These are phyloP conservation scores for Trifolium subterraneum DNA, from an alignment of 306 rosid genomes.

Conservation along the genomic window DNA sequence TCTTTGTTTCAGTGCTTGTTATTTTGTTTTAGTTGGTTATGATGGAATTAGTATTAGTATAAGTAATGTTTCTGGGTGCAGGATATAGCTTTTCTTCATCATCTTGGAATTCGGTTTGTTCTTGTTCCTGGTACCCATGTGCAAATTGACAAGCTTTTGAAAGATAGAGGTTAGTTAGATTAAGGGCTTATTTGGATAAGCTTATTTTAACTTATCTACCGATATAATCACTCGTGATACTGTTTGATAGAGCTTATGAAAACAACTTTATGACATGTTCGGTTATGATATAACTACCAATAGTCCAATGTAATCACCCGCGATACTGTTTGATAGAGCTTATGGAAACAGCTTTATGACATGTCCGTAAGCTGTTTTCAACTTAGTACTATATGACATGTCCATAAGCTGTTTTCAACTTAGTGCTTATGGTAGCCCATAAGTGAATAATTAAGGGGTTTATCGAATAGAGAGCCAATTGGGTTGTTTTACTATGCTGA, in stretches of 20 bases:
- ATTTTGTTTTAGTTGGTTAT: background rate
- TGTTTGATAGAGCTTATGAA: background rate
- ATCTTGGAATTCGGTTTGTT: conserved; percentile 87
- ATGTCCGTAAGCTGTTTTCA: background rate
- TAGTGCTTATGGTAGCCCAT: background rate
- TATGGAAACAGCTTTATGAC: background rate
- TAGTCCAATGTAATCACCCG: too few relatives aligned
- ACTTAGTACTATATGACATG: background rate
- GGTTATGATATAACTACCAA: background rate
- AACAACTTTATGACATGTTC: background rate
- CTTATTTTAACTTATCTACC: background rate
- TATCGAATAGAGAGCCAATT: background rate
- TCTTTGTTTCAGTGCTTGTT: background rate
- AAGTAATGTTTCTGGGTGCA: conserved; percentile 46
- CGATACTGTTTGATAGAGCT: background rate
- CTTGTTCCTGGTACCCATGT: conserved; percentile 92
- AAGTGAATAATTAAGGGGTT: background rate
- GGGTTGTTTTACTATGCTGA: conserved; percentile 16
- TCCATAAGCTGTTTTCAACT: background rate
- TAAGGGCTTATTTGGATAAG: background rate
- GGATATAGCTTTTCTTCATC: conserved; percentile 98
- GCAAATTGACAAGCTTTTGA: conserved; percentile 81
- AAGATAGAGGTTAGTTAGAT: conserved; percentile 70
- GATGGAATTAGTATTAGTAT: background rate
- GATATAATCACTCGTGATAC: background rate